Conservation (phyloP, 768 basidiomycete species). For the Sarcomyxa edulis region DNA sequence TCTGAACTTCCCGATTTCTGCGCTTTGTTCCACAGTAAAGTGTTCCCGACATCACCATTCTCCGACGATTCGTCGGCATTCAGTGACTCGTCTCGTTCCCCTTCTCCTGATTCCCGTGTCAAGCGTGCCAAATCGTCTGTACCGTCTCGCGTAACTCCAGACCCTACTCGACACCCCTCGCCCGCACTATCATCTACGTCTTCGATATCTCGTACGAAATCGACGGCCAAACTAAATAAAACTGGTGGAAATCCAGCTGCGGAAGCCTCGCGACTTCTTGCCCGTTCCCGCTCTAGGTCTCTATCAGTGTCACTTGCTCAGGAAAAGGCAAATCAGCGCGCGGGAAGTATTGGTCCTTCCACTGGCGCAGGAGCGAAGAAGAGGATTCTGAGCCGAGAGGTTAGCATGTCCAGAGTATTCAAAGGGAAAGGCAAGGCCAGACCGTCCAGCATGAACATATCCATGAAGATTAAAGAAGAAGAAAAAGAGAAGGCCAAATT, state of each 20-base stretch:
- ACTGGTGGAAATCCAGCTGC: constrained; percentile 5
- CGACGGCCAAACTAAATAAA: constrained; percentile 8
- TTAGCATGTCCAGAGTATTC: constrained; percentile 75
- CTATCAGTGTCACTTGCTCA: constrained; percentile 68
- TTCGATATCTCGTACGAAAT: constrained; percentile 8
- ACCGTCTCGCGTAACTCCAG: neutral
- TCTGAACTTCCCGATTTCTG: constrained; percentile 46
- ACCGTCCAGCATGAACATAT: neutral
- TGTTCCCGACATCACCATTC: constrained; percentile 63
- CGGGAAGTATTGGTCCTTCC: constrained; percentile 24
- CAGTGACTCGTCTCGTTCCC: constrained; percentile 23
- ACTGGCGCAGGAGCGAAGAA: constrained; percentile 42
- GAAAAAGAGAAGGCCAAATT: constrained; percentile 1
- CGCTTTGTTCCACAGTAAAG: constrained; percentile 54
- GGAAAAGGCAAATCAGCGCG: constrained; percentile 41
- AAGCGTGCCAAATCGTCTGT: neutral
- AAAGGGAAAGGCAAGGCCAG: constrained; percentile 32
- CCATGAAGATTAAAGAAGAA: neutral
- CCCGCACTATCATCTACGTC: constrained; percentile 16
- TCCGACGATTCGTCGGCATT: constrained; percentile 35
- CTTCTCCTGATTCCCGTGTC: constrained; percentile 19
- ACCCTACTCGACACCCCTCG: constrained; percentile 11
- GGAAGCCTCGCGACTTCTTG: constrained; percentile 12
- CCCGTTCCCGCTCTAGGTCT: constrained; percentile 49
- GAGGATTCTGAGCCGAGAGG: constrained; percentile 57